Evolutionary conservation across 2,329 filamentous ascomycete species (phyloP).

Genomic region (Sarocladium strictum): DNA sequence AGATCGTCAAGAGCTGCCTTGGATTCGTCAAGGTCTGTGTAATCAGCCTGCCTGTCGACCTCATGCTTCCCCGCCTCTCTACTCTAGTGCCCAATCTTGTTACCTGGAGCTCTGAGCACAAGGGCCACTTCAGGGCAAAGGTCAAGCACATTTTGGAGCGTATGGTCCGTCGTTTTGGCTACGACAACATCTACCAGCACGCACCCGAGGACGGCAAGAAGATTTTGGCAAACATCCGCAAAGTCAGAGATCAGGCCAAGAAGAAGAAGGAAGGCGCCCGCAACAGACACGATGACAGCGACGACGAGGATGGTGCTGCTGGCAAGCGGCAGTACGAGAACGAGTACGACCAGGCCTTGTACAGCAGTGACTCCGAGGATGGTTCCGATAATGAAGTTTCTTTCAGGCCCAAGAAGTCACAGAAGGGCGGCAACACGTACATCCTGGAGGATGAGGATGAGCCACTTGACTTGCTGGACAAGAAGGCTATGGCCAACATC

Average conservation of each 20-base stretch:
- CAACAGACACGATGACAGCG: slow-evolving; percentile 51
- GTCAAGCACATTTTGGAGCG: slow-evolving; percentile 97
- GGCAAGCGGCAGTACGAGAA: slow-evolving; percentile 67
- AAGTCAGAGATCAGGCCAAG: slow-evolving; percentile 87
- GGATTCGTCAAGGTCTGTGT: slow-evolving; percentile 97
- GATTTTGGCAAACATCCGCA: slow-evolving; percentile 88
- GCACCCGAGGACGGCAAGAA: slow-evolving; percentile 86
- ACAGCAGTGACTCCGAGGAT: slow-evolving; percentile 66
- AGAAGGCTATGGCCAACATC: slow-evolving; percentile 84
- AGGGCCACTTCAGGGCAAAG: slow-evolving; percentile 92
- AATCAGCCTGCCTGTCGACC: slow-evolving; percentile 71
- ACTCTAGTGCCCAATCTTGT: slow-evolving; percentile 84
- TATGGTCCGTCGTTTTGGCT: slow-evolving; percentile 86
- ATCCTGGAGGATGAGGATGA: slow-evolving; percentile 94
- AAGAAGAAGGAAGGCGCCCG: slow-evolving; percentile 71
- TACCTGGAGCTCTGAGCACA: slow-evolving; percentile 97
- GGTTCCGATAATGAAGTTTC: slow-evolving; percentile 47
- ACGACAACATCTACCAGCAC: slow-evolving; percentile 69
- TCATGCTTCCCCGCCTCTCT: slow-evolving; percentile 71
- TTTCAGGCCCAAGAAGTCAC: slow-evolving; percentile 36
- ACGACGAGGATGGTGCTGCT: slow-evolving; percentile 42
- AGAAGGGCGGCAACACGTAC: slow-evolving; percentile 66
- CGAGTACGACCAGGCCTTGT: slow-evolving; percentile 94
- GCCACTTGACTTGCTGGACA: slow-evolving; percentile 87
- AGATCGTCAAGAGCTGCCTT: slow-evolving; percentile 90